Percentiles rank a stretch among this genome's conserved stretches.
phyloP scores from a whole-genome alignment of 768 basidiomycete genomes.

The Phaeotremella skinneri region DNA sequence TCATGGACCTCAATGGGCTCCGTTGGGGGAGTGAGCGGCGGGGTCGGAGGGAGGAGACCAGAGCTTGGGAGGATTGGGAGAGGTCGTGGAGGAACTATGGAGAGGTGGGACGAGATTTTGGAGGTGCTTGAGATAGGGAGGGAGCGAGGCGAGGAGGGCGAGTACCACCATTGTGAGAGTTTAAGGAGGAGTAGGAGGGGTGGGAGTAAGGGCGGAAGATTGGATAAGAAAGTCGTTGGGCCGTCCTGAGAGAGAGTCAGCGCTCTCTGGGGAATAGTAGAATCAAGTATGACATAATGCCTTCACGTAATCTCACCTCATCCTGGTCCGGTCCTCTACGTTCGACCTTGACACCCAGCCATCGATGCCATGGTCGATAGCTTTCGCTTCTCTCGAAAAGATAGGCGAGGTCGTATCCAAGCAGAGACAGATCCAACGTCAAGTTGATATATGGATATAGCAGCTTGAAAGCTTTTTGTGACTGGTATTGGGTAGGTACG shows the following conservation, averaged over 20 bases:
- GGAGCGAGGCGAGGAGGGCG: conserved; percentile 80
- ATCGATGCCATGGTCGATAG: conserved; percentile 87
- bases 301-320: conserved; percentile 13
- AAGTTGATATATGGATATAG: conserved; percentile 81
- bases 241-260: not conserved
- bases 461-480: conserved; percentile 61
- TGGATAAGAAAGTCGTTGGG: conserved; percentile 20
- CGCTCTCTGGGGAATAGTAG: conserved; percentile 7
- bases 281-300: not conserved
- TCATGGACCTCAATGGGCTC: conserved; percentile 1
- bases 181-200: conserved; percentile 92
- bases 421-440: conserved; percentile 73
- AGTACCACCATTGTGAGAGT: conserved; percentile 99
- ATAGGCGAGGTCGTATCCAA: conserved; percentile 81
- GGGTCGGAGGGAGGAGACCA: conserved; percentile 24
- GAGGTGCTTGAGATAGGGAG: conserved; percentile 65
- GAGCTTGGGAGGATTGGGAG: conserved; percentile 65
- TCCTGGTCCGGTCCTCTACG: conserved; percentile 52
- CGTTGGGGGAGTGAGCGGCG: conserved; percentile 19
- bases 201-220: conserved; percentile 57
- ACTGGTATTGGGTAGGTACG: conserved; percentile 15
- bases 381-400: conserved; percentile 80
- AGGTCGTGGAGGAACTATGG: conserved; percentile 72
- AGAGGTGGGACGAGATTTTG: conserved; percentile 46
- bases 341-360: conserved; percentile 79